Evolutionary conservation across 495 filamentous ascomycete species (phyloP), one percentile per base, ranked within the genome.

Genomic region (Penicillium roqueforti): DNA sequence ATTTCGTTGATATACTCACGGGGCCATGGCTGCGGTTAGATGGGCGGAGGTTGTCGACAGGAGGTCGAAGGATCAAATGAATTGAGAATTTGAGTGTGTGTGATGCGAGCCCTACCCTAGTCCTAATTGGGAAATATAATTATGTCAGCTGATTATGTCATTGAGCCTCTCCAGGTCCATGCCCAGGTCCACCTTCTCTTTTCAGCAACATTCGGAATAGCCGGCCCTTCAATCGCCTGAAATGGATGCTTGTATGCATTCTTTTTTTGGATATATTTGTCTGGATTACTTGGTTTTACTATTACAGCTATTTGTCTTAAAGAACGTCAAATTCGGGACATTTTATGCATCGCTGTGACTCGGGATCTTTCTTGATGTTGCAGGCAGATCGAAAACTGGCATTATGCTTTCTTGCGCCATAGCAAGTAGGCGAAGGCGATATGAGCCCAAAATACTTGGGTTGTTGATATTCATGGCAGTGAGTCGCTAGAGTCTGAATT

Each of bases 11-110:
- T 34, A 68, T 67, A 80, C 74, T 77, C 72, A 77, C 74, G 74
- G 79, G 60, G 79, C 79, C 79, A 81, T 82, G 61, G 67, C 73
- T 79, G 75, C 68, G 47, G 57, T 31, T 39, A 26, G 39, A 32
- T 45, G 22, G 38, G 40, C 32, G 40, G 22, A 31, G 56, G 26
- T 44, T 45, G 38, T 45, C 47, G 31, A 51, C 46, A 25, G 45
- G 52, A 54, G 50, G 37, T 43, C 37, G 52, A 41, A 48, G n/a
- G n/a, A 26, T 29, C 42, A 29, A 11, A 45, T 20, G 23, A 29
- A 26, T 45, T 45, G 42, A 45, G 42, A 45, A 29, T 45, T 45
- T 45, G 42, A 29, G 23, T 45, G 42, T 45, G 42, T n/a, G 42
- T 16, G 26, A 45, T 29, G 42, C 25, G 26, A 45, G 42, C 42